A percentile compares a stretch with the other conserved stretches of the same genome.
phyloP scores from a whole-genome alignment of 2,329 filamentous ascomycete species.

The Karstenula rhodostoma region DNA sequence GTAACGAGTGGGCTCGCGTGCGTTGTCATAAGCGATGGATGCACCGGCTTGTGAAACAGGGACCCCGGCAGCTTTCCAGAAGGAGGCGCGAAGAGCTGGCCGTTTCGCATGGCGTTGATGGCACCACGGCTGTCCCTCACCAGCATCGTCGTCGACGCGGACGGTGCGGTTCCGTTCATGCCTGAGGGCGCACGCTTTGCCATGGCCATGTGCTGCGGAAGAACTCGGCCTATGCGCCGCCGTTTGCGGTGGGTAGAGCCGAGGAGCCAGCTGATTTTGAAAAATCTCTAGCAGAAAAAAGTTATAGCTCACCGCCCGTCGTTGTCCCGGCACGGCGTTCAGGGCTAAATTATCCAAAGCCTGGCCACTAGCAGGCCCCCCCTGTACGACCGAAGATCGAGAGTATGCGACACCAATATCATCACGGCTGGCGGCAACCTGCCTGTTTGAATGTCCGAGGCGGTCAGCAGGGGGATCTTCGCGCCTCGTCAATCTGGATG shows the following conservation, averaged over 20 bases:
- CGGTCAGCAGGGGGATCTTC: slow-evolving; percentile 40
- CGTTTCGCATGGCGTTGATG: slow-evolving; percentile 20
- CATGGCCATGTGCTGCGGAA: neutral
- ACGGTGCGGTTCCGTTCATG: slow-evolving; percentile 1
- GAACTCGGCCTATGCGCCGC: slow-evolving; percentile 7
- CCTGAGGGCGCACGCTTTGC: neutral
- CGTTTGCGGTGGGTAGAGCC: slow-evolving; percentile 27
- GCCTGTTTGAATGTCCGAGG: slow-evolving; percentile 33
- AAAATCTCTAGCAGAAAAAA: slow-evolving; percentile 34
- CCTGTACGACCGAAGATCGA: slow-evolving; percentile 32
- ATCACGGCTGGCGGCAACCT: slow-evolving; percentile 24
- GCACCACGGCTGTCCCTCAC: neutral
- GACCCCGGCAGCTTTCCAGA: slow-evolving; percentile 28
- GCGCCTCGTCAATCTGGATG: slow-evolving; percentile 1
- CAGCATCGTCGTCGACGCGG: neutral
- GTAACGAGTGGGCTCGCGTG: slow-evolving; percentile 42
- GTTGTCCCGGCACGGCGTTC: slow-evolving; percentile 33
- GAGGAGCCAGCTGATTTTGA: slow-evolving; percentile 23
- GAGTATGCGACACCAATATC: slow-evolving; percentile 46
- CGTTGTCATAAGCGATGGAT: slow-evolving; percentile 31
- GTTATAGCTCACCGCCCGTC: slow-evolving; percentile 42
- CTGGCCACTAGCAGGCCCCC: slow-evolving; percentile 24
- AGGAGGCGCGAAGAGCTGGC: slow-evolving; percentile 19
- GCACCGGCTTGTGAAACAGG: slow-evolving; percentile 37
- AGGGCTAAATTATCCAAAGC: slow-evolving; percentile 40